Evolutionary conservation across 1,284 basidiomycete genomes (phyloP).

Genomic region (Kwoniella shivajii): DNA sequence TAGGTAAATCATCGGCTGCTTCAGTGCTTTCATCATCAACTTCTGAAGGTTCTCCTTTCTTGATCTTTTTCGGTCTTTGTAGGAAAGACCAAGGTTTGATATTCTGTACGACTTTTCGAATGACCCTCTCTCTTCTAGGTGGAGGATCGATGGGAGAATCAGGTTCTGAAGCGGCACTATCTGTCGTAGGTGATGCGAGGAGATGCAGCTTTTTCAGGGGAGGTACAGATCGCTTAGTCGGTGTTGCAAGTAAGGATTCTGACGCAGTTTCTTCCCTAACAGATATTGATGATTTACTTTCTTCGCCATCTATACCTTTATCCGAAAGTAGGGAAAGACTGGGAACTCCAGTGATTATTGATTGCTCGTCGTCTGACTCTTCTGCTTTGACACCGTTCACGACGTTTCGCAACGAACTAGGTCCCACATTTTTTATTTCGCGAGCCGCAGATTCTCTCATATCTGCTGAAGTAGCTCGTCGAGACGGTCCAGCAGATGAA

Average conservation of each 20-base stretch:
- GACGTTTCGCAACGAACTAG: conserved; percentile 24
- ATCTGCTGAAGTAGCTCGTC: conserved; percentile 11
- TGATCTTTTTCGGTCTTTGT: conserved; percentile 18
- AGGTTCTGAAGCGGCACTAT: conserved; percentile 16
- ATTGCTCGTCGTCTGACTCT: conserved; percentile 4
- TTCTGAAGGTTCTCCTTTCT: conserved; percentile 3
- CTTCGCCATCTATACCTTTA: neutral
- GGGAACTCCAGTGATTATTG: neutral
- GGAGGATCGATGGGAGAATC: conserved; percentile 19
- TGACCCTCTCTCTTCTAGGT: conserved; percentile 22
- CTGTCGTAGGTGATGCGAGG: conserved; percentile 10
- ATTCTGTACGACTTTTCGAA: conserved; percentile 31
- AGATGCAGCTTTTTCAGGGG: neutral
- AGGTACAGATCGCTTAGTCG: too few species aligned
- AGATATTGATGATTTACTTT: neutral
- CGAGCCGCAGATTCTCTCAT: conserved; percentile 7
- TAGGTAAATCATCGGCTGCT: conserved; percentile 25
- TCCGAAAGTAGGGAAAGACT: conserved; percentile 1
- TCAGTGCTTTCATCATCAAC: conserved; percentile 15
- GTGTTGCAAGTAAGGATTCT: conserved; percentile 4
- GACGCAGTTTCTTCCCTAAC: neutral
- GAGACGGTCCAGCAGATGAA: conserved; percentile 22
- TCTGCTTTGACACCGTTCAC: conserved; percentile 11
- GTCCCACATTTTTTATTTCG: conserved; percentile 8
- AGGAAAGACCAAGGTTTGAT: conserved; percentile 34